Conservation (phyloP, 139 green algal species). For the Axilococcus clingmanii region DNA sequence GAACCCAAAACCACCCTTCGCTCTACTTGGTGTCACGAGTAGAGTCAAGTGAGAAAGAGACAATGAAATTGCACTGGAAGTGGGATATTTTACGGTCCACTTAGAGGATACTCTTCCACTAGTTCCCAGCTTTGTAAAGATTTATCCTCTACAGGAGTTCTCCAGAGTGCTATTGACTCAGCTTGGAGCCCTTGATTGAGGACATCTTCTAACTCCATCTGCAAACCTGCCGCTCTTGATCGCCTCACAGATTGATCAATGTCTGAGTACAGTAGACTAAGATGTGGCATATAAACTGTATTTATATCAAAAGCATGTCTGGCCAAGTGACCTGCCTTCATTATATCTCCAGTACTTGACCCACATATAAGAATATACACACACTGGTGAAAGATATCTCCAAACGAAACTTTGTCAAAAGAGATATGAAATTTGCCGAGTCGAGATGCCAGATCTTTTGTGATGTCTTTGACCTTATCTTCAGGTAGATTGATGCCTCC, state of each 20-base stretch:
- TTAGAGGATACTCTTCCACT: background rate
- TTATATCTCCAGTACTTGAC: background rate
- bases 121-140: background rate
- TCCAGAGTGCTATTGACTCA: slow-evolving; percentile 12
- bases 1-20: too few relatives aligned
- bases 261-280: slow-evolving; percentile 34
- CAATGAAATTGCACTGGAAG: slow-evolving; percentile 40
- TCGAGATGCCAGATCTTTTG: slow-evolving; percentile 3
- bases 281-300: slow-evolving; percentile 33
- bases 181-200: slow-evolving; percentile 10
- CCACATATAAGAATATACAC: slow-evolving; percentile 24
- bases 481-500: slow-evolving; percentile 20
- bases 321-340: slow-evolving; percentile 6
- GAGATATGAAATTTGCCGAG: slow-evolving; percentile 15
- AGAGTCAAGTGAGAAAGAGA: slow-evolving; percentile 6
- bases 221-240: background rate
- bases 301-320: slow-evolving; percentile 7
- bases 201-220: background rate
- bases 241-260: slow-evolving; percentile 11
- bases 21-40: slow-evolving; percentile 7
- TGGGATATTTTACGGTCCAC: slow-evolving; percentile 40
- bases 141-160: slow-evolving; percentile 6
- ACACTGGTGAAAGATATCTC: slow-evolving; percentile 28
- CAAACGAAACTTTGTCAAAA: slow-evolving; percentile 13
- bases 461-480: slow-evolving; percentile 4